These are phyloP conservation scores for Mycothermus thermophilus DNA, from an alignment of 495 filamentous ascomycete species.

Conservation along the genomic window DNA sequence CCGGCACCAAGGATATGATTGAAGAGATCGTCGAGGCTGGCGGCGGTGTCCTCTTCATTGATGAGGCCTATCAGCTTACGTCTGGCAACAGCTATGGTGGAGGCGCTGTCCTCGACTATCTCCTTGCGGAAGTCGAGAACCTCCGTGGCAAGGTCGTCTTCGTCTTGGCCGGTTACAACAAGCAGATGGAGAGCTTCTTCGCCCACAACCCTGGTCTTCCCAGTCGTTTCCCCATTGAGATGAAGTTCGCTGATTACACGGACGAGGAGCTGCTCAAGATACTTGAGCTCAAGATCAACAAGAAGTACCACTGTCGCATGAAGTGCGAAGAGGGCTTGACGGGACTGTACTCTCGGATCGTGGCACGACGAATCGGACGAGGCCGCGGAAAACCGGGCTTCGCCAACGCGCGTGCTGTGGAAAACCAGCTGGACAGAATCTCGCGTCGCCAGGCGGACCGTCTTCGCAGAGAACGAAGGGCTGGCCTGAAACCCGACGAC, in stretches of 20 bases:
- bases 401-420: constrained; percentile 55
- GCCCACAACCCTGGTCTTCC: constrained; percentile 61
- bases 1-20: constrained; percentile 43
- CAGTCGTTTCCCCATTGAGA: constrained; percentile 52
- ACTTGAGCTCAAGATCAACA: constrained; percentile 36
- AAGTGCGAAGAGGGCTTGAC: constrained; percentile 42
- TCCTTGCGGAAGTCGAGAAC: constrained; percentile 66
- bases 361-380: constrained; percentile 44
- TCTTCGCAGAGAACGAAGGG: constrained; percentile 24
- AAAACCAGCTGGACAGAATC: constrained; percentile 45
- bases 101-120: constrained; percentile 52
- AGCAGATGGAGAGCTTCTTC: constrained; percentile 70
- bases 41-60: constrained; percentile 62
- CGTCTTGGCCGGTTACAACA: constrained; percentile 63
- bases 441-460: constrained; percentile 44
- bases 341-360: constrained; percentile 55
- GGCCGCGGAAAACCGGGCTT: constrained; percentile 54
- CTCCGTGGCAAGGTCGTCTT: constrained; percentile 61
- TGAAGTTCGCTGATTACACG: constrained; percentile 57
- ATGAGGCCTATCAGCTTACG: constrained; percentile 63
- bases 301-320: constrained; percentile 40
- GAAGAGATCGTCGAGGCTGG: constrained; percentile 40
- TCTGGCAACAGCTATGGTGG: constrained; percentile 43
- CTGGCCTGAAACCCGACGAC: constrained; percentile 28
- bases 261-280: constrained; percentile 50